Evolutionary conservation across 2,329 filamentous ascomycete genomes (phyloP).

Genomic region (Cladosporium sp.): DNA sequence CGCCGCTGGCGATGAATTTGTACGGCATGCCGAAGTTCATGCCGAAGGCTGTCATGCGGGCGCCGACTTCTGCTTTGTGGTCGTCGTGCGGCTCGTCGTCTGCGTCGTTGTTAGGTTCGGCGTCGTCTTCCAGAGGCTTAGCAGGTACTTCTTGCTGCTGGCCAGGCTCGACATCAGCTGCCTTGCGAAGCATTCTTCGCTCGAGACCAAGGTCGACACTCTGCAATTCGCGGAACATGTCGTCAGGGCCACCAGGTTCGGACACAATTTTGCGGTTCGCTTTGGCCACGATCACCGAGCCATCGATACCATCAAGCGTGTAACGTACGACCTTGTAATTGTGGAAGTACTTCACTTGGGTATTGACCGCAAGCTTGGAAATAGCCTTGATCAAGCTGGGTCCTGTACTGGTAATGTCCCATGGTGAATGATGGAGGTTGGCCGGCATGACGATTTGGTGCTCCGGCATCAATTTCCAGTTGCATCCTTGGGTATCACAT

Average conservation of each 20-base stretch:
- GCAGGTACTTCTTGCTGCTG: neutral
- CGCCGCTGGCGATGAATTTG: slow-evolving; percentile 59
- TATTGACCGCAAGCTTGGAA: slow-evolving; percentile 30
- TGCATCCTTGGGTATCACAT: slow-evolving; percentile 52
- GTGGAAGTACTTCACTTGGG: slow-evolving; percentile 31
- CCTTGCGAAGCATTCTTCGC: slow-evolving; percentile 1
- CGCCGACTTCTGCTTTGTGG: slow-evolving; percentile 20
- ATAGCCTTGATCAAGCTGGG: slow-evolving; percentile 26
- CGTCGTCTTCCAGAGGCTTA: neutral
- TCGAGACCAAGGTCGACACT: slow-evolving; percentile 33
- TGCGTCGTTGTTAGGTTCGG: neutral
- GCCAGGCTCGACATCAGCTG: neutral
- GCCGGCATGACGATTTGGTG: slow-evolving; percentile 24
- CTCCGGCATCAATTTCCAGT: slow-evolving; percentile 32
- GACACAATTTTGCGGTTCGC: slow-evolving; percentile 51
- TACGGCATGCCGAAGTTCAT: slow-evolving; percentile 56
- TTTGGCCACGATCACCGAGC: slow-evolving; percentile 52
- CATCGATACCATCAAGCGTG: slow-evolving; percentile 42
- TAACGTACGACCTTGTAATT: slow-evolving; percentile 44
- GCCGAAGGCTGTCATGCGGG: slow-evolving; percentile 31
- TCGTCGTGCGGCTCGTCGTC: neutral
- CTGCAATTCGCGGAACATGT: slow-evolving; percentile 53
- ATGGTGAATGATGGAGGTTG: slow-evolving; percentile 21
- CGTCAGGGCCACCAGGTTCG: slow-evolving; percentile 54
- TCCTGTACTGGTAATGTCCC: slow-evolving; percentile 27